Evolutionary conservation across 1,284 basidiomycete species (phyloP), one percentile per base, ranked within the genome.

Genomic region (Ganoderma meredithae): DNA sequence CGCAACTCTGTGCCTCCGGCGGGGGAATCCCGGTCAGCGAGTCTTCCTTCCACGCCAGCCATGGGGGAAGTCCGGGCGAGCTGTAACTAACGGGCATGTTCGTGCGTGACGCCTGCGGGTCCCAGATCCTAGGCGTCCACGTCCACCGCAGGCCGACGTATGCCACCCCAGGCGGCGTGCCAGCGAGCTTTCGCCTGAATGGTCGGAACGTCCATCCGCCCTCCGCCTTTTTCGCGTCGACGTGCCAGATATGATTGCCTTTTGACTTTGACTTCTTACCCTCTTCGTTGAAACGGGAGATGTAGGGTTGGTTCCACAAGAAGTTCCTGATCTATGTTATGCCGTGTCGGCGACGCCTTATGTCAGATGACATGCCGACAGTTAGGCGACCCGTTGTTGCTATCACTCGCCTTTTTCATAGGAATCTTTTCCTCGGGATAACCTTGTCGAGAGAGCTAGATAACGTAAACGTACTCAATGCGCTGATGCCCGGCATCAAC

Each of bases 211-310:
- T 86, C 96, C 97, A 99, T 44, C 91, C 90, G 44, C 94, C 92
- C 12, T 83, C 79, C 10, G 81, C 77, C 77, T 96, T 98, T 82
- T 92, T 95, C 22, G 96, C 98, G 75, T 99, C 96, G 62, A 99
- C 93, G 77, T 97, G 97, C 98, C 98, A 99, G 73, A 99, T 98
- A 78, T 99, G 97, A 81, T 99, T 99, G 63, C 98, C 98, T 84
- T 99, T 99, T 64, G 96, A 97, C 83, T 99, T 99, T 41, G 97
- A 95, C 83, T 99, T 99, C 81, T 98, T 98, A 43, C 96, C 98
- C 79, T 99, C 98, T 77, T 99, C 96, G 79, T 99, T 99, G 86
- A 97, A 99, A 36, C 98, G 93, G 58, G 97, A 93, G 77, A 99
- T 99, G 77, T 94, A 93, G 31, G 93, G 92, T 73, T 94, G 91